Base-by-base conservation (phyloP, 192 early-diverging fungal species). In the Coemansia sp. region DNA sequence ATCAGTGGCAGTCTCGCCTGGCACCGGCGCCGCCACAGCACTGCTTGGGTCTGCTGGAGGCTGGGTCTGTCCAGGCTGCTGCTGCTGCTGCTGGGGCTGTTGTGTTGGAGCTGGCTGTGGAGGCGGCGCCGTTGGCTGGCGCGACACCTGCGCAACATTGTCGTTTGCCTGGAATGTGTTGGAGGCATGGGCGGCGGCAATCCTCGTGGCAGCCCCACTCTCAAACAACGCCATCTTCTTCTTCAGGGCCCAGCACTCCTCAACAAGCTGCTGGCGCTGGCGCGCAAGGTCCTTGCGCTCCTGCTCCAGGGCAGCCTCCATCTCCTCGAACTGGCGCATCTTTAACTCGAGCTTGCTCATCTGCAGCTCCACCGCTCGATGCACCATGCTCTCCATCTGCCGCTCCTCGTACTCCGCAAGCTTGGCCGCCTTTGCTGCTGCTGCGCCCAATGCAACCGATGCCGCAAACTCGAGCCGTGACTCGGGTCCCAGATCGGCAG, bases 341-440 rank as follows among this genome's bases (percentile, higher is more conserved):
- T 99, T 99, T 23, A 94, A 82, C 59, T 94, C 90, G 54, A 98
- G 61, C 71, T 97, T 96, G 69, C 85, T 84, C 55, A 95, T 75
- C 70, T 99, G 94, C 54, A 89, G 79, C 56, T 97, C 89, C 2
- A 98, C 87, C 0, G 93, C 86, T 17, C 85, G 82, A 55, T 92
- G 85, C 19, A 95, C 90, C 60, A 94, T 72, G 29, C 85, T 82
- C 61, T 91, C 87, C 44, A 93, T 86, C 79, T 98, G 94, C 8
- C 87, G 81, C 62, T 96, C 96, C 65, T 96, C 92, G 61, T 90
- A 85, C 14, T 87, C 74, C 1, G 94, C 91, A 7, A 98, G 82
- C 6, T 74, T 81, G 36, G 90, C 81, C 13, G 95, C 91, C 73
- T 97, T 97, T 25, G 88, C 95, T 2, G 95, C 94, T 0, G 95